Evolutionary conservation across 2,329 filamentous ascomycete genomes (phyloP), one percentile per base, ranked within the genome.

Genomic region (Rhexocercosporidium sp.): DNA sequence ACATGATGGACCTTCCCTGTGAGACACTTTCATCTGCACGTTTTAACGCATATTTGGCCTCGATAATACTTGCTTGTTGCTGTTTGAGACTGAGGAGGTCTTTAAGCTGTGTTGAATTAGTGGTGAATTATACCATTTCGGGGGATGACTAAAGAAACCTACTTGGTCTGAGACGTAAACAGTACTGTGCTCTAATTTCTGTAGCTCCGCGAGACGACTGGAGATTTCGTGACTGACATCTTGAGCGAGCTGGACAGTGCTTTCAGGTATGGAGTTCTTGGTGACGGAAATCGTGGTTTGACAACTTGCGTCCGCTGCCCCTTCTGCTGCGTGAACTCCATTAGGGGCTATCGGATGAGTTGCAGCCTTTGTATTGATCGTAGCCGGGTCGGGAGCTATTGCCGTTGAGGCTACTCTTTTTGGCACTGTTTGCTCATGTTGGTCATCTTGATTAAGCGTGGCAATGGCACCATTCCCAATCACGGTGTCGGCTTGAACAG

Each of bases 11-110:
- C 20, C 68, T 49, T 1, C 81, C 80, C 65, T 84, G 82, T 7
- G 75, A 77, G 4, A 81, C 77, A 0, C 77, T 79, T 62, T 83
- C 79, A 0, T 81, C 77, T 0, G 77, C 78, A 46, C 82, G 79
- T 31, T 77, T 78, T 14, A 81, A 73, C 0, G 81, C 75, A 29
- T 80, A 77, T 75, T 78, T 79, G 0, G 82, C 81, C 65, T 84
- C 80, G 3, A 83, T 75, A 1, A 83, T 78, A 44, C 79, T 78
- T 0, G 82, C 81, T 67, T 84, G 82, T 68, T 84, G 81, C 37
- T 83, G 81, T 65, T 83, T 83, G 31, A 83, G 73, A 0, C 74
- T 76, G 3, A 83, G 72, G 1, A 84, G 74, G 62, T 81, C 79
- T 67, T 68, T 68, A n/a, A 71, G 49, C 62, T 64, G 25, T 37